A percentile compares a stretch with the other conserved stretches of the same genome.
phyloP scores from a whole-genome alignment of 2,329 filamentous ascomycete genomes.

The Fusarium miscanthi region DNA sequence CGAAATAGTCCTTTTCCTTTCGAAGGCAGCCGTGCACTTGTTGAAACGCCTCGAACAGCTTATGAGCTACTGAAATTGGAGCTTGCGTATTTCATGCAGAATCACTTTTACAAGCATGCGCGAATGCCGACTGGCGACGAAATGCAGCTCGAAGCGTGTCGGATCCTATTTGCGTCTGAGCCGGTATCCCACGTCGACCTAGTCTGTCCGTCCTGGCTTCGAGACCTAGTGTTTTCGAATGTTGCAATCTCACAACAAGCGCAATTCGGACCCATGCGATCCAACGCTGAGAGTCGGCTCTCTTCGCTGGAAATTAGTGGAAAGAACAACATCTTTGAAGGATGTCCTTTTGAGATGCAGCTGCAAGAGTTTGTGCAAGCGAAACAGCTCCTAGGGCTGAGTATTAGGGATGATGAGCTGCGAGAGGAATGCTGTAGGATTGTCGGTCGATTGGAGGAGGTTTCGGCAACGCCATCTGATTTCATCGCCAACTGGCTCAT shows the following conservation, averaged over 20 bases:
- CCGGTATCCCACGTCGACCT: neutral
- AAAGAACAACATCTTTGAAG: constrained; percentile 45
- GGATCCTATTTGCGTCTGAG: constrained; percentile 31
- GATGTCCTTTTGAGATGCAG: constrained; percentile 44
- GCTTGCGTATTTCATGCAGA: constrained; percentile 41
- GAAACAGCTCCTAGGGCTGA: constrained; percentile 4
- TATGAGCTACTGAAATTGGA: constrained; percentile 41
- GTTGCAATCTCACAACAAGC: constrained; percentile 30
- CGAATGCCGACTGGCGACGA: constrained; percentile 30
- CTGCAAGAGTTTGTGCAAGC: constrained; percentile 34
- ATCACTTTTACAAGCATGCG: constrained; percentile 32
- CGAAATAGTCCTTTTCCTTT: constrained; percentile 38
- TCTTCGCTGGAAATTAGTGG: constrained; percentile 43
- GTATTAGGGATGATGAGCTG: constrained; percentile 29
- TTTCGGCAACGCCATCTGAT: constrained; percentile 36
- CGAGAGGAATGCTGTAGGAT: constrained; percentile 41
- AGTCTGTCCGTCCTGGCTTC: constrained; percentile 28
- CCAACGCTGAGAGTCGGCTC: constrained; percentile 40
- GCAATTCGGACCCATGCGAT: constrained; percentile 42
- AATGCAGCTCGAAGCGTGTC: constrained; percentile 39
- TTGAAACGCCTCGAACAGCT: constrained; percentile 34
- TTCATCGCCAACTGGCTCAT: constrained; percentile 44
- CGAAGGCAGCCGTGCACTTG: constrained; percentile 27
- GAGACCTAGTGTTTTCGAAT: constrained; percentile 35
- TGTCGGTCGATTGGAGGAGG: constrained; percentile 30